Evolutionary conservation across 2,329 filamentous ascomycete genomes (phyloP).

Genomic region (Neofusicoccum umdonicola): DNA sequence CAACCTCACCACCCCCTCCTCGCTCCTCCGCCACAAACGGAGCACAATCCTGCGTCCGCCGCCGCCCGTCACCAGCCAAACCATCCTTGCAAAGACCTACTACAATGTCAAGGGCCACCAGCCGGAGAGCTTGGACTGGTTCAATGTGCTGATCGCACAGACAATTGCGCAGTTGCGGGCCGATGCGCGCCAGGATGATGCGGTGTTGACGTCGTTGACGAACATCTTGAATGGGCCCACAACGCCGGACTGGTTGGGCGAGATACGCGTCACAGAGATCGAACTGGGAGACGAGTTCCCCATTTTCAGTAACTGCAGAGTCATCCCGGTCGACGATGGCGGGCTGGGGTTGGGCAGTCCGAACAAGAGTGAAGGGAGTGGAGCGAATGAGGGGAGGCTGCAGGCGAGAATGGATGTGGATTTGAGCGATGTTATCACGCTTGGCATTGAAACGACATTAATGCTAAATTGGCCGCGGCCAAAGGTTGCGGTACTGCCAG

Average conservation of each 20-base stretch:
- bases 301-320: slow-evolving; percentile 96
- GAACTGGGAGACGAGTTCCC: slow-evolving; percentile 95
- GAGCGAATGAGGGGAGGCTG: slow-evolving; percentile 63
- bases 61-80: slow-evolving; percentile 80
- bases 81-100: slow-evolving; percentile 93
- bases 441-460: slow-evolving; percentile 91
- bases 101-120: slow-evolving; percentile 96
- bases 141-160: slow-evolving; percentile 95
- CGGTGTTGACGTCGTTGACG: slow-evolving; percentile 80
- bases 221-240: slow-evolving; percentile 82
- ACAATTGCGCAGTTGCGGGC: slow-evolving; percentile 93
- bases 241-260: slow-evolving; percentile 87
- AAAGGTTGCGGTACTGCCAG: slow-evolving; percentile 81
- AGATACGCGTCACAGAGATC: slow-evolving; percentile 90
- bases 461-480: slow-evolving; percentile 93
- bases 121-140: slow-evolving; percentile 96
- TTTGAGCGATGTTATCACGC: slow-evolving; percentile 89
- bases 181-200: slow-evolving; percentile 88
- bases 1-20: slow-evolving; percentile 17
- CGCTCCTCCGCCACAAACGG: slow-evolving; percentile 34
- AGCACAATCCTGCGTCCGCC: slow-evolving; percentile 53
- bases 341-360: slow-evolving; percentile 52
- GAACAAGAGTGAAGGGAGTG: slow-evolving; percentile 16
- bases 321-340: slow-evolving; percentile 86
- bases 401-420: slow-evolving; percentile 98